A percentile compares a stretch with the other conserved stretches of the same genome.
These are phyloP conservation scores for Colletotrichum plurivorum DNA, from an alignment of 2,329 filamentous ascomycete species.

Conservation along the genomic window DNA sequence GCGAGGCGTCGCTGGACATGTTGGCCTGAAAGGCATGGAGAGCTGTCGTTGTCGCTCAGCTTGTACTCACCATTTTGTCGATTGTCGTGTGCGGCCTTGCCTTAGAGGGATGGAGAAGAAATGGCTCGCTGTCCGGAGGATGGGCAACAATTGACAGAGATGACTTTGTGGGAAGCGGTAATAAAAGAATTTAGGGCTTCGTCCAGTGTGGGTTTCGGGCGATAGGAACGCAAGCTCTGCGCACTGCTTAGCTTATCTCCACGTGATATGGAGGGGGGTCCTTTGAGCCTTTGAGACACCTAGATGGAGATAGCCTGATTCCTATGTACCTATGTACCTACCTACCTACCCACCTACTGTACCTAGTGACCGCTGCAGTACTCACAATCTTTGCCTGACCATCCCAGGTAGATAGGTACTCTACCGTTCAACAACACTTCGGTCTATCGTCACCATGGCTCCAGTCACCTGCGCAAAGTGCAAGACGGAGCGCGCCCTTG, in stretches of 20 bases:
- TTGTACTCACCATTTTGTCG: slow-evolving; percentile 39
- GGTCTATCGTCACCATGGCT: slow-evolving; percentile 70
- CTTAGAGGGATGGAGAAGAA: slow-evolving; percentile 27
- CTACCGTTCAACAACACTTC: slow-evolving; percentile 18
- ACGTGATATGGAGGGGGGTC: too few relatives aligned
- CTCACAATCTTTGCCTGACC: too few relatives aligned
- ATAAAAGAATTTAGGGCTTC: slow-evolving; percentile 42
- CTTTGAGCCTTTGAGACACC: too few relatives aligned
- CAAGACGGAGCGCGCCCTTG: slow-evolving; percentile 82
- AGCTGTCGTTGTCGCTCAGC: slow-evolving; percentile 20
- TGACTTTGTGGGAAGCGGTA: slow-evolving; percentile 38
- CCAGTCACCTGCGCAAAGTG: slow-evolving; percentile 84
- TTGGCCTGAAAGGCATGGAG: slow-evolving; percentile 14
- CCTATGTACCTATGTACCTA: too few relatives aligned
- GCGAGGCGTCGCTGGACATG: slow-evolving; percentile 28
- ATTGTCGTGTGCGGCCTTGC: slow-evolving; percentile 39
- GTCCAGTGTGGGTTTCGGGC: neutral
- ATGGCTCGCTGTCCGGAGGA: neutral
- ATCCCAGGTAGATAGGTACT: neutral
- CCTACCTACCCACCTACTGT: neutral
- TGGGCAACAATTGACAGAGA: neutral
- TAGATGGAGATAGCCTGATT: too few relatives aligned
- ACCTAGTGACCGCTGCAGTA: neutral
- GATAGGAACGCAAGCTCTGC: neutral
- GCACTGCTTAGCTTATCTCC: too few relatives aligned